These are phyloP conservation scores for Aurinia saxatilis DNA, from an alignment of 345 rosid genomes.

Conservation along the genomic window DNA sequence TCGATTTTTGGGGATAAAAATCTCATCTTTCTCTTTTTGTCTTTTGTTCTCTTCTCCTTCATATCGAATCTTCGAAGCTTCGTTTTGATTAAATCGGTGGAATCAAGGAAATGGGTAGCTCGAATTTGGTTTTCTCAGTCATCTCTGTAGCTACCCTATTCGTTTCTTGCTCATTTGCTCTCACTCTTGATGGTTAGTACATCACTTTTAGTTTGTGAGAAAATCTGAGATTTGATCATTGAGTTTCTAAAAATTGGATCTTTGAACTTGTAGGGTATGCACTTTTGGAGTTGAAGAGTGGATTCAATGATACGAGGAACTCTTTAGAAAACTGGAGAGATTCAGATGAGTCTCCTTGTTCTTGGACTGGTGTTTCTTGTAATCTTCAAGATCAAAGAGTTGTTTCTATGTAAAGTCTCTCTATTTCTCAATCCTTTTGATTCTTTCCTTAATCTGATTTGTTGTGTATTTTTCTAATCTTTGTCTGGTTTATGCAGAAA, in stretches of 20 bases:
- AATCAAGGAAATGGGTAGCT: constrained; percentile 5
- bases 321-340: constrained; percentile 63
- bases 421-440: neutral
- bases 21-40: neutral
- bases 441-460: neutral
- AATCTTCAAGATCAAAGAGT: constrained; percentile 60
- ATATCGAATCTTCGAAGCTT: neutral
- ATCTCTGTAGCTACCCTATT: constrained; percentile 19
- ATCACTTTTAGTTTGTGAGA: neutral
- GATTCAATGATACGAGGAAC: constrained; percentile 71
- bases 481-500: constrained; percentile 44
- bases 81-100: neutral
- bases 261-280: constrained; percentile 43
- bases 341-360: constrained; percentile 71
- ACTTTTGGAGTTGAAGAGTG: constrained; percentile 62
- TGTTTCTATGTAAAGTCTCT: constrained; percentile 45
- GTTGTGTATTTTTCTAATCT: neutral
- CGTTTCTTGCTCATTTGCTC: constrained; percentile 21
- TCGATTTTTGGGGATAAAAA: constrained; percentile 1
- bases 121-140: constrained; percentile 3
- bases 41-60: neutral
- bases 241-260: neutral
- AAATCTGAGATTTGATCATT: constrained; percentile 24
- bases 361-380: constrained; percentile 93
- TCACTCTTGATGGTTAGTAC: constrained; percentile 30